Evolutionary conservation across 108 stramenopile species (phyloP).

Genomic region (Pseudonitzschia multiseries): DNA sequence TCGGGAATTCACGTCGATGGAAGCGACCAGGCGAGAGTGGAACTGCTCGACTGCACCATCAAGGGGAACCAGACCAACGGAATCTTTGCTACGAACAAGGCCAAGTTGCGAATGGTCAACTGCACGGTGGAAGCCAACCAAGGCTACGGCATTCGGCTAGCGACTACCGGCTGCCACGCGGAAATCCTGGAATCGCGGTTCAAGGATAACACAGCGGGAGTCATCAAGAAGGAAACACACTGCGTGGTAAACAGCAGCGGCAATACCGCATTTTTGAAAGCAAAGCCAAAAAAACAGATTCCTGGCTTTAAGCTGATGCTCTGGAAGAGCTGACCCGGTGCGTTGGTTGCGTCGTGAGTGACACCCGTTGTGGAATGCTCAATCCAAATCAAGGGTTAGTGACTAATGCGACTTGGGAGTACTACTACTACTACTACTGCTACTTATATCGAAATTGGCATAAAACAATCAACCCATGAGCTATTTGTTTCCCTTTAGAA

Average conservation of each 20-base stretch:
- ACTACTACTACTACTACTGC: too few relatives aligned
- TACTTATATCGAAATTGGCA: too few relatives aligned
- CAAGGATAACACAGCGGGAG: conserved; percentile 10
- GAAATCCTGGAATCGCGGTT: conserved; percentile 19
- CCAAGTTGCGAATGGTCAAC: conserved; percentile 11
- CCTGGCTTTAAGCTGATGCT: conserved; percentile 23
- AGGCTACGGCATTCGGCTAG: conserved; percentile 22
- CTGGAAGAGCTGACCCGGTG: neutral
- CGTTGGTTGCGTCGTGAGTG: neutral
- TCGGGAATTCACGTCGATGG: conserved; percentile 18
- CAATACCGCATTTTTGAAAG: conserved; percentile 18
- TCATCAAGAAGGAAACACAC: conserved; percentile 21
- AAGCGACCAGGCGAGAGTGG: neutral
- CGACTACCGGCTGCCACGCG: neutral
- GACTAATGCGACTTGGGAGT: too few relatives aligned
- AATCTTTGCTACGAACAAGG: conserved; percentile 18
- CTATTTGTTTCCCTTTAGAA: too few relatives aligned
- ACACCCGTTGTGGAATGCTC: too few relatives aligned
- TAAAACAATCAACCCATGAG: too few relatives aligned
- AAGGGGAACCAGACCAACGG: conserved; percentile 22
- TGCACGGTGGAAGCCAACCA: conserved; percentile 23
- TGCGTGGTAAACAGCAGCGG: conserved; percentile 24
- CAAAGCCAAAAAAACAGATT: neutral
- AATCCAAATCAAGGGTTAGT: too few relatives aligned
- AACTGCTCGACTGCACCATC: conserved; percentile 15